Conservation (phyloP, 1,284 basidiomycete species). For the Nidula niveotomentosa region DNA sequence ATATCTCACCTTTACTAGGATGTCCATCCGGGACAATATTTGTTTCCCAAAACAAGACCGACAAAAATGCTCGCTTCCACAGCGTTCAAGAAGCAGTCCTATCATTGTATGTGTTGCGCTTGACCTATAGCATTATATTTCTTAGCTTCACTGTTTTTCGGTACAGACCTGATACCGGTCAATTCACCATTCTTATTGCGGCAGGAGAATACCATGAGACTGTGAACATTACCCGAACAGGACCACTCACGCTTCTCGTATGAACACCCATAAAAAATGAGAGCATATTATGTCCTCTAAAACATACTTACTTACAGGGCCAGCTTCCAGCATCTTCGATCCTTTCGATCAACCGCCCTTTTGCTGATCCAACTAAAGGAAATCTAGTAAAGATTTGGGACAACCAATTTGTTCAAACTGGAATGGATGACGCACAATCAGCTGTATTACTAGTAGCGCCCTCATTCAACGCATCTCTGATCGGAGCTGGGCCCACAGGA, state of each 20-base stretch:
- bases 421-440: conserved; percentile 52
- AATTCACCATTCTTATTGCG: conserved; percentile 54
- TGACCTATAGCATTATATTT: too few species aligned
- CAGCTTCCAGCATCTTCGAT: conserved; percentile 39
- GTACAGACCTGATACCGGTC: conserved; percentile 36
- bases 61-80: conserved; percentile 43
- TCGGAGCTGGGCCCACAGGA: conserved; percentile 55
- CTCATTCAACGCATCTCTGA: conserved; percentile 45
- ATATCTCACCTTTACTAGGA: conserved; percentile 42
- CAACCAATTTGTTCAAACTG: conserved; percentile 38
- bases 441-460: conserved; percentile 55
- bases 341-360: conserved; percentile 25
- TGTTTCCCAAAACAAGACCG: conserved; percentile 43
- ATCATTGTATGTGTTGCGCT: conserved; percentile 41
- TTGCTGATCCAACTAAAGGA: conserved; percentile 26
- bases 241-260: conserved; percentile 57
- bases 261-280: neutral
- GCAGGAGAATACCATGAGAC: conserved; percentile 63
- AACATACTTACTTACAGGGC: conserved; percentile 33
- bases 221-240: conserved; percentile 53
- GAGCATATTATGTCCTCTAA: neutral
- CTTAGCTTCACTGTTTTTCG: neutral
- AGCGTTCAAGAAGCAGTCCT: conserved; percentile 51
- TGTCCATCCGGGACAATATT: conserved; percentile 58
- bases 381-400: conserved; percentile 60